Evolutionary conservation across 495 filamentous ascomycete species (phyloP).

Genomic region (Xylaria castorea): DNA sequence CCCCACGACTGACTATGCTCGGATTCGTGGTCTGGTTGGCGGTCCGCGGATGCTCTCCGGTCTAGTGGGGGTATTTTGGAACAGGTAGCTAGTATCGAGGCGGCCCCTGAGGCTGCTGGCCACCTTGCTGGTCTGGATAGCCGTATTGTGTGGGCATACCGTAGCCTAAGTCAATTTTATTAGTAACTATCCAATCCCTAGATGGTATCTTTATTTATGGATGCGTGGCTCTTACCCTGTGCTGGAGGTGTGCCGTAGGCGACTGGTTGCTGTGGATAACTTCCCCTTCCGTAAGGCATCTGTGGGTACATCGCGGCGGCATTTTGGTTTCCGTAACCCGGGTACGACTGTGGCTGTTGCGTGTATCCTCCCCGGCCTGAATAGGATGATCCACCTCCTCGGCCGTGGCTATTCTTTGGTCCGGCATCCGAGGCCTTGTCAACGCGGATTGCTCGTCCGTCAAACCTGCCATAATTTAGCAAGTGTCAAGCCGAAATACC

Average conservation of each 20-base stretch:
- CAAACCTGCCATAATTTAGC: conserved; percentile 69
- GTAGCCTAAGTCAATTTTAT: conserved; percentile 28
- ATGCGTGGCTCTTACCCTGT: conserved; percentile 45
- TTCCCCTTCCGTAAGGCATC: conserved; percentile 37
- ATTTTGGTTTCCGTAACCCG: conserved; percentile 39
- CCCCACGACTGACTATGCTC: not conserved
- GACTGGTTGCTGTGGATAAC: conserved; percentile 38
- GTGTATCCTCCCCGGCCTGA: conserved; percentile 51
- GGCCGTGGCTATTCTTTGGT: conserved; percentile 59
- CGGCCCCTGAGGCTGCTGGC: conserved; percentile 43
- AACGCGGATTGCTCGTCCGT: conserved; percentile 93
- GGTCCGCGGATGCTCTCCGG: not conserved
- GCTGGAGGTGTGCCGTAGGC: conserved; percentile 48
- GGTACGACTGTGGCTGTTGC: conserved; percentile 41
- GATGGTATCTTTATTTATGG: not conserved
- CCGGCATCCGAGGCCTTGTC: conserved; percentile 91
- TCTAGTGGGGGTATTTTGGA: not conserved
- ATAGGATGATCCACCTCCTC: conserved; percentile 37
- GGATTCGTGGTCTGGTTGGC: not conserved
- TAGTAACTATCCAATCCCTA: not conserved
- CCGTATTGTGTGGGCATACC: conserved; percentile 38
- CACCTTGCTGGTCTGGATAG: conserved; percentile 48
- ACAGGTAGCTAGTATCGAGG: conserved; percentile 36
- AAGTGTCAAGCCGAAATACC: conserved; percentile 16
- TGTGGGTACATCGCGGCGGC: conserved; percentile 35